phyloP scores from a whole-genome alignment of 2,329 filamentous ascomycete species.

The Huntiella omanensis region DNA sequence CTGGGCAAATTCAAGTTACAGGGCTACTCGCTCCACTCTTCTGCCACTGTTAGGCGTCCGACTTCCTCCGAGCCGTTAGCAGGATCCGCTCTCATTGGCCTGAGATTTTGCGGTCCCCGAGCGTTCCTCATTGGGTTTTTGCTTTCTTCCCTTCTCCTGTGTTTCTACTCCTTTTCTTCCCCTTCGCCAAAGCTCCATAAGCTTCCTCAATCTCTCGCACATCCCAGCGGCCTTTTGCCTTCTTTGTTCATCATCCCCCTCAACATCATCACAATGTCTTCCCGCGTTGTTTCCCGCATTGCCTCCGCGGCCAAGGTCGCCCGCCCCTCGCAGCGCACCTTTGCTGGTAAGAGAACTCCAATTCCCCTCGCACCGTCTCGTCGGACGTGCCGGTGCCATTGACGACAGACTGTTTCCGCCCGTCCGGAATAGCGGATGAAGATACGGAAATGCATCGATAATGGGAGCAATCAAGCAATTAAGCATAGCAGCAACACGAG shows the following conservation, averaged over 20 bases:
- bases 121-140: conserved; percentile 12
- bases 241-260: conserved; percentile 12
- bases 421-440: neutral
- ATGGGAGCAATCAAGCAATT: too few species aligned
- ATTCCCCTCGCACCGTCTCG: conserved; percentile 9
- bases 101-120: conserved; percentile 12
- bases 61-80: conserved; percentile 12
- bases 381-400: conserved; percentile 4
- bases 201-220: conserved; percentile 12
- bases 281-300: conserved; percentile 12
- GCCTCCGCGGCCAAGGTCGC: conserved; percentile 12
- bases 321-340: conserved; percentile 12
- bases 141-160: conserved; percentile 10
- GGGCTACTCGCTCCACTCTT: conserved; percentile 11
- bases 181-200: conserved; percentile 12
- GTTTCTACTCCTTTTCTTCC: conserved; percentile 12
- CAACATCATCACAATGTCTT: conserved; percentile 12
- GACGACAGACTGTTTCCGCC: neutral
- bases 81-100: conserved; percentile 11
- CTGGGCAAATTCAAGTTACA: neutral
- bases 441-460: too few species aligned
- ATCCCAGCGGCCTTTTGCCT: conserved; percentile 12
- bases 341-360: conserved; percentile 12
- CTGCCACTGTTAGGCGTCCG: conserved; percentile 11
- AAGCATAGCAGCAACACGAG: too few species aligned